Evolutionary conservation across 2,329 filamentous ascomycete species (phyloP), one percentile per base, ranked within the genome.

Genomic region (Leptographium galeiforme): DNA sequence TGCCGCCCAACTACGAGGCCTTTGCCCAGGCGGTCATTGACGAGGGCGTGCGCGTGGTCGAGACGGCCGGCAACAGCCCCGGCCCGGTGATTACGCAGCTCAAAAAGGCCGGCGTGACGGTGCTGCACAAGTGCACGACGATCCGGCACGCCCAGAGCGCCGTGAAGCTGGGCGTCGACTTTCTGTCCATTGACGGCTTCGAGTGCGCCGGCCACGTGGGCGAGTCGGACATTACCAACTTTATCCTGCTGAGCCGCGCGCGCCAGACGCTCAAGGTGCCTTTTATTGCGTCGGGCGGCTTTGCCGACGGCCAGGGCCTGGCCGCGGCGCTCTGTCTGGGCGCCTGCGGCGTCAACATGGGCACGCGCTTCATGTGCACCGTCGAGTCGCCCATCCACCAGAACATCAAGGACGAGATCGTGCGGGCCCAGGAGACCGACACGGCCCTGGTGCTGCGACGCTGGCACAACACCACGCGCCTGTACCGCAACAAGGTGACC

Each of bases 91-190:
- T 98, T 68, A 76, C 80, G 65, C 81, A 85, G 73, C 78, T 98
- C 53, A 98, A 97, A 73, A 78, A 78, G 57, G 86, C 84, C 7
- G 82, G 81, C 54, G 79, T 80, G 63, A 91, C 79, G 53, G 82
- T 98, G 61, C 74, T 98, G 54, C 93, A 98, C 79, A 98, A 98
- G 73, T 97, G 93, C 75, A 98, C 93, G 10, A 94, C 89, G 6
- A 95, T 98, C 70, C 77, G 89, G 53, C 93, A 98, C 67, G 93
- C 93, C 19, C 81, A 89, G 68, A 89, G 85, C 59, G 93, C 93
- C 49, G 78, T 95, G 55, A 95, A 95, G 70, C 82, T 97, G 41
- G 93, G 93, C 58, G 93, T 96, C 6, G 93, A 98, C 69, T 97
- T 98, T 70, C 72, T 98, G 55, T 90, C 85, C 60, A 97, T 98